These are phyloP conservation scores for Umbelopsis ramanniana DNA, from an alignment of 192 early-diverging fungal species.

Conservation along the genomic window DNA sequence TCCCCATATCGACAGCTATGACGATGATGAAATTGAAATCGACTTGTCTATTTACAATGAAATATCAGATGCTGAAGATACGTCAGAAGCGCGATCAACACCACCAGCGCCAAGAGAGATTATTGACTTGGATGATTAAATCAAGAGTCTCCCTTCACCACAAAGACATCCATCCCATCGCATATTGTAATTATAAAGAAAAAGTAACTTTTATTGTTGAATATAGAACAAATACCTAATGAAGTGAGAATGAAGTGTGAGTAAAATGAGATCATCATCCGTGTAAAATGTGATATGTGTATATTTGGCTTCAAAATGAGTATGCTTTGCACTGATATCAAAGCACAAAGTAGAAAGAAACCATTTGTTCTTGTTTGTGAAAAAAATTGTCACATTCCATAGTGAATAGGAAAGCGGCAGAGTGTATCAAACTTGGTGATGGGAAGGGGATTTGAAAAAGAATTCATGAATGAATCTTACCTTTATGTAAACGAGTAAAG, in stretches of 20 bases:
- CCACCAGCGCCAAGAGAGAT: neutral
- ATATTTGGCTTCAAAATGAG: slow-evolving; percentile 14
- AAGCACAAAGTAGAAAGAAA: slow-evolving; percentile 12
- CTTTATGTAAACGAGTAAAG: neutral
- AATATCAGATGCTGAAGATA: neutral
- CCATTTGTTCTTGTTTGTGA: slow-evolving; percentile 16
- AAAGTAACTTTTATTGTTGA: neutral
- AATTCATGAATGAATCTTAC: neutral
- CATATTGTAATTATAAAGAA: too few relatives aligned
- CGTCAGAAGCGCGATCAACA: neutral
- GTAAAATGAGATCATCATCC: neutral
- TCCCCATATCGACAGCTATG: neutral
- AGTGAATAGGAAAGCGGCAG: slow-evolving; percentile 7
- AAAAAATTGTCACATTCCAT: slow-evolving; percentile 24
- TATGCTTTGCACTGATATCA: slow-evolving; percentile 16
- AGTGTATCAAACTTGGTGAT: slow-evolving; percentile 18
- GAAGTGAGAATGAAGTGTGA: neutral
- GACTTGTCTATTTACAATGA: neutral
- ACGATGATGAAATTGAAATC: slow-evolving; percentile 6
- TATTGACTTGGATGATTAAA: slow-evolving; percentile 12
- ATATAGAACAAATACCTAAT: neutral
- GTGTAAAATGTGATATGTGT: slow-evolving; percentile 8
- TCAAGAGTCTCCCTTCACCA: neutral
- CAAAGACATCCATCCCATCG: too few relatives aligned
- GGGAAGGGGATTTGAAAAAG: neutral